Percentiles rank a stretch among this genome's conserved stretches.
phyloP scores from a whole-genome alignment of 1,284 basidiomycete species.

The Cronartium ribicola region DNA sequence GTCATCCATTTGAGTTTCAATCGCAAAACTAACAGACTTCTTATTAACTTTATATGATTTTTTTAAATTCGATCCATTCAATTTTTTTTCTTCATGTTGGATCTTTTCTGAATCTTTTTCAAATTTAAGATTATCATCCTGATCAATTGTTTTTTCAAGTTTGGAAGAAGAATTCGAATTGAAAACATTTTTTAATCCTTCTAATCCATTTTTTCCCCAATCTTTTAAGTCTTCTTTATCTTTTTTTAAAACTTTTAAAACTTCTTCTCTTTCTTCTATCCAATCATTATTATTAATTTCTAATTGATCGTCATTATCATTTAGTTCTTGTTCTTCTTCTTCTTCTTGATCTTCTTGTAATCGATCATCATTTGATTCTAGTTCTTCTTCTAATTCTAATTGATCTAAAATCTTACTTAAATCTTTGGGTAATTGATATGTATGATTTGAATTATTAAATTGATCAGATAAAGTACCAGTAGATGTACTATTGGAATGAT shows the following conservation, averaged over 20 bases:
- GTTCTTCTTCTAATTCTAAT: conserved; percentile 37
- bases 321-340: neutral
- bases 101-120: conserved; percentile 3
- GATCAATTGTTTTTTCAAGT: neutral
- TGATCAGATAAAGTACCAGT: neutral
- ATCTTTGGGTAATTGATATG: conserved; percentile 10
- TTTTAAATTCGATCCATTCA: neutral
- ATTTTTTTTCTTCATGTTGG: neutral
- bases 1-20: conserved; percentile 13
- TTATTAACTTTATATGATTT: neutral
- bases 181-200: conserved; percentile 28
- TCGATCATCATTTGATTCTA: neutral
- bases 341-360: neutral
- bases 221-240: conserved; percentile 11
- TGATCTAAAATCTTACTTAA: conserved; percentile 17
- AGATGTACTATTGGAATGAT: neutral
- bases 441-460: neutral
- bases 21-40: conserved; percentile 39
- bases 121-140: neutral
- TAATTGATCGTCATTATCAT: neutral
- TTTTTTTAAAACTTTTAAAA: conserved; percentile 11
- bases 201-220: conserved; percentile 23
- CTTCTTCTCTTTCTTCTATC: conserved; percentile 1
- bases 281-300: conserved; percentile 1
- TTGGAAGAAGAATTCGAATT: neutral